phyloP scores from a whole-genome alignment of 768 basidiomycete species.

The Auriscalpium vulgare region DNA sequence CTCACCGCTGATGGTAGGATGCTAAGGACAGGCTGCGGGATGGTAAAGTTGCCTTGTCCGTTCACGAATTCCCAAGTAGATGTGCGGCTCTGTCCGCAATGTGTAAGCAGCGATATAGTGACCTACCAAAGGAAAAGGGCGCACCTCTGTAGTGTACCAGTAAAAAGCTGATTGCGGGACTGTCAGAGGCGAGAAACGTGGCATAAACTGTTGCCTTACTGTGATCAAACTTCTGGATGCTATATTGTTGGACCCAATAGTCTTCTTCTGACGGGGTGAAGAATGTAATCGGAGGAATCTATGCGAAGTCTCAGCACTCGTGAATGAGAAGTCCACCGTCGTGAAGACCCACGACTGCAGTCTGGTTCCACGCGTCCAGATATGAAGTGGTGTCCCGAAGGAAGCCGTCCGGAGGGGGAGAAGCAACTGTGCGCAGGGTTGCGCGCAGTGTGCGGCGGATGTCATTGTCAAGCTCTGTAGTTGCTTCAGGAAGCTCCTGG shows the following conservation, averaged over 20 bases:
- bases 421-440: conserved; percentile 42
- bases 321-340: too few species aligned
- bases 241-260: conserved; percentile 60
- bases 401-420: conserved; percentile 49
- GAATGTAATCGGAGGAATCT: conserved; percentile 59
- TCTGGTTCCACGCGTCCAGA: conserved; percentile 42
- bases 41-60: conserved; percentile 35
- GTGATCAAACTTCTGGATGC: conserved; percentile 46
- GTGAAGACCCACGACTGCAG: conserved; percentile 30
- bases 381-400: conserved; percentile 42
- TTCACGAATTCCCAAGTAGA: conserved; percentile 29
- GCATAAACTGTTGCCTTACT: conserved; percentile 29
- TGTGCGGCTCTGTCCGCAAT: conserved; percentile 28
- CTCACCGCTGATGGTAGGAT: conserved; percentile 33
- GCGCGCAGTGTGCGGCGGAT: conserved; percentile 50
- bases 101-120: neutral
- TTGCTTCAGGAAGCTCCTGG: conserved; percentile 35
- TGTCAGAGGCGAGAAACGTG: too few species aligned
- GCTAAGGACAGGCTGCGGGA: conserved; percentile 32
- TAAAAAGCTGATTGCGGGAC: too few species aligned
- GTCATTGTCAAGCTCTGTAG: conserved; percentile 46
- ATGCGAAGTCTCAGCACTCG: neutral
- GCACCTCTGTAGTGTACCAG: neutral
- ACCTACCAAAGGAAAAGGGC: conserved; percentile 2
- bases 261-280: conserved; percentile 56